Evolutionary conservation across 441 rosid genomes (phyloP), one percentile per base, ranked within the genome.

Genomic region (Pelargonium fulgidum): DNA sequence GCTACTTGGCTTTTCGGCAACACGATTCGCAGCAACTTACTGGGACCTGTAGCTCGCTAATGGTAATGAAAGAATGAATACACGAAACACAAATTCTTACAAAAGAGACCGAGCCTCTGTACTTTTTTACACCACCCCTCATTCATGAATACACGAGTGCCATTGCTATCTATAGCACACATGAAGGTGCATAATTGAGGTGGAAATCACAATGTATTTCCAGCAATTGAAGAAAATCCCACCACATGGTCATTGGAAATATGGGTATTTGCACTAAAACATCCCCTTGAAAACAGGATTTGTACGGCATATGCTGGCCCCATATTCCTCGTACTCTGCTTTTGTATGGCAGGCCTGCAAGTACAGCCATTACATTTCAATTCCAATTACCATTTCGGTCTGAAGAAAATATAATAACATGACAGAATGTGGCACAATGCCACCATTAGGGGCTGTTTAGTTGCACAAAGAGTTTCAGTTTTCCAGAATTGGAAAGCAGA

Each of bases 311-410:
- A 56, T 56, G 62, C 62, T 56, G 12, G 62, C 24, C 26, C 62
- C 62, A 3, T 56, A 56, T 56, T 56, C 62, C 62, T 56, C 62
- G 17, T 56, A 56, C 62, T 56, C 62, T 17, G 62, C 62, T 56
- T 56, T 56, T 56, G 62, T 56, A 56, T 56, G 62, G 24, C 62
- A 56, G 2, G 62, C 91, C 98, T 94, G 88, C 74, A 76, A 36
- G 64, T 61, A 3, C 7, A 71, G 68, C 14, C 68, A 20, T 22
- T 14, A 52, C 13, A 13, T 50, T 66, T 73, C 47, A 77, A 45
- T 48, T 63, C 41, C 6, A 7, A n/a, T 14, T n/a, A 5, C 59
- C 58, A 52, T 3, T 52, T 13, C 7, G 4, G 13, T 52, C 20
- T n/a, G 7, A 16, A 52, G 16, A 6, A n/a, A n/a, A 52, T 50